Evolutionary conservation across 148 eudicot genomes (phyloP), one percentile per base, ranked within the genome.

Genomic region (Drosera capensis): DNA sequence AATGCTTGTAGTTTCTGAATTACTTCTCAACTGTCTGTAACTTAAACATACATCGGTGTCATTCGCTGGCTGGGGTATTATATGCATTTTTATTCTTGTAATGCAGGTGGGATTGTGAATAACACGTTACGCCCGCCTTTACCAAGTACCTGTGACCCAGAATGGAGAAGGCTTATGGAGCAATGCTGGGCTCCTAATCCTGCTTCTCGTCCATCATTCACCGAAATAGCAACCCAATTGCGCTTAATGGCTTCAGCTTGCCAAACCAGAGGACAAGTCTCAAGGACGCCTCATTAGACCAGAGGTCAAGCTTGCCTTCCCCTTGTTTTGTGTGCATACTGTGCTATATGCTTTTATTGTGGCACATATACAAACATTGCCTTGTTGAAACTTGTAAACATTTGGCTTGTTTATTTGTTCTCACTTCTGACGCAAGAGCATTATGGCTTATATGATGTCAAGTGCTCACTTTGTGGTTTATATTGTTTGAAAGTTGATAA

Each of bases 111-210:
- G 17, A 88, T 88, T 58, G 96, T 88, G 65, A 88, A 71, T 64
- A 83, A 88, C 74, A 83, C 96, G 38, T 65, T 88, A 54, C 70
- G 96, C 59, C 96, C 96, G n/a, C 43, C 71, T 25, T 65, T 83
- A 46, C 94, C 96, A 23, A 66, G 67, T 58, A 53, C 46, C 61
- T 88, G 96, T 62, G 96, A 88, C 52, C 20, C 68, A 2, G 94
- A 88, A 52, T 88, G 96, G 96, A 83, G 71, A 67, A 49, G 34
- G 63, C 68, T 88, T 5, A 88, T 88, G 96, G 96, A 88, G 73
- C 79, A 83, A 48, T 88, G 94, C 57, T 88, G 96, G 96, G 86
- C 96, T 11, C 90, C 96, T 7, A 71, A 83, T 61, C 96, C 96
- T 51, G 52, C 60, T 6, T 65, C 48, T 8, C 64, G 96, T 34